Base-by-base conservation (phyloP, 208 protist genomes). In the Acanthamoeba healyi region DNA sequence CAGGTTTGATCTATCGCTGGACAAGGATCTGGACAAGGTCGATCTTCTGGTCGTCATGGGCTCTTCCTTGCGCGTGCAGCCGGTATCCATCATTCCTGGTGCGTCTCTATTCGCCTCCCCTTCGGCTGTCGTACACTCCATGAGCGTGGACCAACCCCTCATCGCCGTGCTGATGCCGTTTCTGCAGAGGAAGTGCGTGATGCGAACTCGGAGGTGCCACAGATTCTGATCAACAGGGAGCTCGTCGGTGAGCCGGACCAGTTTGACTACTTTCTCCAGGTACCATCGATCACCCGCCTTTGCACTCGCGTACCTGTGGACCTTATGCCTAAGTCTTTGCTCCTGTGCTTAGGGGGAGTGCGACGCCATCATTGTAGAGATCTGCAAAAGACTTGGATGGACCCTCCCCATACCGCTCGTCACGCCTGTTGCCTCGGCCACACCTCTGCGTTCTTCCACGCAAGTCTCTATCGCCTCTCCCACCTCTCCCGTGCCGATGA, bases 31-130 rank as follows among this genome's bases (percentile, higher is more conserved):
- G 12, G 26, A 54, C 65, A 17, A 87, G 38, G 79, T 82, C 12
- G 96, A 97, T 81, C 87, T 97, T 9, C 38, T 97, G 7, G 51
- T 97, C 29, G 96, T 97, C 24, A 96, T 97, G 22, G 96, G 96
- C 12, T 95, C 95, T 5, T 96, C 95, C 67, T 90, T 97, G 12
- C 84, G 96, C 42, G 97, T 97, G 22, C 92, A 96, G 63, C 96
- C 96, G 19, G 94, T 97, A 17, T 77, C 94, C 17, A 86, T 36
- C 26, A 74, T 42, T 51, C 77, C 77, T 58, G 77, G 77, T 86
- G 10, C 36, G 42, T 86, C 44, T 54, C 49, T 24, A 12, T 12
- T 19, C 22, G 22, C 49, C n/a, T n/a, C n/a, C n/a, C n/a, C n/a
- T n/a, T n/a, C n/a, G n/a, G n/a, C n/a, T n/a, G n/a, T n/a, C n/a